phyloP scores from a whole-genome alignment of 352 stramenopile genomes.

The Pythium phragmitis region DNA sequence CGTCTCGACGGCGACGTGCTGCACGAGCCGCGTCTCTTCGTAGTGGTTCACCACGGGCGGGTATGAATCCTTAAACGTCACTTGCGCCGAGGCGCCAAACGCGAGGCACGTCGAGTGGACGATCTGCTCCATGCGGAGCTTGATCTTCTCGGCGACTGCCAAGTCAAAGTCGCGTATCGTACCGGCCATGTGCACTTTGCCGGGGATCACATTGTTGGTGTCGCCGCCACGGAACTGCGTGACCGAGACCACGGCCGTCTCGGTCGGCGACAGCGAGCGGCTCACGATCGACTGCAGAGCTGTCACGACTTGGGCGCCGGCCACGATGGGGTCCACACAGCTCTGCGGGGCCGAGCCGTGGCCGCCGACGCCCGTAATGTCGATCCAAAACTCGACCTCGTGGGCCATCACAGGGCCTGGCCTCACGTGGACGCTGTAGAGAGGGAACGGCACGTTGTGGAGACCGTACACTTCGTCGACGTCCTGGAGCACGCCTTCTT shows the following conservation, averaged over 20 bases:
- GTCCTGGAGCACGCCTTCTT: constrained; percentile 87
- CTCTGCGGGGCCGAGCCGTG: constrained; percentile 93
- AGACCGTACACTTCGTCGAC: constrained; percentile 93
- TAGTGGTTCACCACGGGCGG: constrained; percentile 76
- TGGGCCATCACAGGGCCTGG: constrained; percentile 91
- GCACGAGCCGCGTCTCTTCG: constrained; percentile 76
- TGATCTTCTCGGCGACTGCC: constrained; percentile 79
- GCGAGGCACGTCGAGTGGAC: constrained; percentile 81
- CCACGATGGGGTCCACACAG: constrained; percentile 92
- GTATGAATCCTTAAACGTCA: constrained; percentile 74
- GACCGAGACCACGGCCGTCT: constrained; percentile 91
- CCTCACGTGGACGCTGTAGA: constrained; percentile 87
- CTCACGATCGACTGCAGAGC: constrained; percentile 93
- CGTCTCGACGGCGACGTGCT: constrained; percentile 72
- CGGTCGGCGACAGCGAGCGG: constrained; percentile 86
- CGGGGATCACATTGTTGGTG: constrained; percentile 95
- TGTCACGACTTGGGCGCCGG: constrained; percentile 87
- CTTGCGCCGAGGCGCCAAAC: constrained; percentile 65
- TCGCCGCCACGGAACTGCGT: constrained; percentile 91
- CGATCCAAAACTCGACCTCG: constrained; percentile 91
- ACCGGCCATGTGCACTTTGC: constrained; percentile 75
- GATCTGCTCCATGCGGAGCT: constrained; percentile 82
- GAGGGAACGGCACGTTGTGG: constrained; percentile 89
- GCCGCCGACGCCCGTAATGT: constrained; percentile 90
- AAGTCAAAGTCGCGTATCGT: constrained; percentile 93